Evolutionary conservation across 1,284 basidiomycete genomes (phyloP).

Genomic region (Ceratobasidium sp.): DNA sequence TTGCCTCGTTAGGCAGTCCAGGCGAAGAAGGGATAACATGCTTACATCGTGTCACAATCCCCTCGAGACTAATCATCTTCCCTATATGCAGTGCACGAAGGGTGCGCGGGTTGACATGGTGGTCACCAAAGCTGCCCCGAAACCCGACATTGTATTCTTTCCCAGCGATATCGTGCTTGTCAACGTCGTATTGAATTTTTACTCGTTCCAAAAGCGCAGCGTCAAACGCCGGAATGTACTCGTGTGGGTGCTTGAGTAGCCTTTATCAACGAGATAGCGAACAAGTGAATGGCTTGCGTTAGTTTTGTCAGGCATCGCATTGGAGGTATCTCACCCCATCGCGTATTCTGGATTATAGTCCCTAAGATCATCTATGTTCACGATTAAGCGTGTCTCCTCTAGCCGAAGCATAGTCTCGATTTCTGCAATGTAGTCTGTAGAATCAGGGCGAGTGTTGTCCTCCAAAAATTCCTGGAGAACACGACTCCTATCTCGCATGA

Average conservation of each 20-base stretch:
- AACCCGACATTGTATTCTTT: conserved; percentile 92
- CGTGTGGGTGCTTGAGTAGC: conserved; percentile 87
- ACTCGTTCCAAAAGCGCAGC: conserved; percentile 83
- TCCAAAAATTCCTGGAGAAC: conserved; percentile 37
- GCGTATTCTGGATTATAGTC: conserved; percentile 89
- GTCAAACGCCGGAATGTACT: conserved; percentile 93
- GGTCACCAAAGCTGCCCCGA: conserved; percentile 98
- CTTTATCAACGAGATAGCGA: conserved; percentile 55
- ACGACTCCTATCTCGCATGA: conserved; percentile 41
- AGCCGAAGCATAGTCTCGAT: conserved; percentile 86
- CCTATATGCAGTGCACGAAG: conserved; percentile 89
- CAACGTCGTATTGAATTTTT: conserved; percentile 76
- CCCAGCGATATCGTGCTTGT: conserved; percentile 84
- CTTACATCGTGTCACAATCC: conserved; percentile 94
- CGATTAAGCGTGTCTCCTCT: conserved; percentile 88
- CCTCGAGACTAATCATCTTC: conserved; percentile 97
- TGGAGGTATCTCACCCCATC: conserved; percentile 53
- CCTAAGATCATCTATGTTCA: conserved; percentile 97
- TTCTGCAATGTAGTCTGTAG: conserved; percentile 79
- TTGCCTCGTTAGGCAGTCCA: neutral
- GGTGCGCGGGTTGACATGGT: conserved; percentile 96
- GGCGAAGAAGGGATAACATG: neutral
- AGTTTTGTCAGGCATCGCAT: neutral
- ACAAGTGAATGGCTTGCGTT: neutral
- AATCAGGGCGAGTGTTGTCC: conserved; percentile 16